Conservation (phyloP, 2,329 filamentous ascomycete species). For the Hymenoscyphus repandus region DNA sequence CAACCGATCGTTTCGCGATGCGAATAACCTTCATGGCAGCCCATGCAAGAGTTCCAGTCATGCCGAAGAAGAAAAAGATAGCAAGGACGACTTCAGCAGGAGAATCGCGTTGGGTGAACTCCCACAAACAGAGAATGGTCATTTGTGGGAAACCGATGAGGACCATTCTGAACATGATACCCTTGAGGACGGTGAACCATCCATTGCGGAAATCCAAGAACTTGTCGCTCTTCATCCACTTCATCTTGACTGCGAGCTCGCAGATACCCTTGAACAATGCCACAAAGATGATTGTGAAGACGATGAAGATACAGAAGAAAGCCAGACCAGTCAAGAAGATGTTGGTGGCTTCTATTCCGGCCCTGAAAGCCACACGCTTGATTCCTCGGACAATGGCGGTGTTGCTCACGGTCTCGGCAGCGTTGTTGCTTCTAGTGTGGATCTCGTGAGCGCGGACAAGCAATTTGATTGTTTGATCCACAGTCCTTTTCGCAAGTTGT, state of each 20-base stretch:
- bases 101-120: constrained; percentile 82
- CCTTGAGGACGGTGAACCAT: constrained; percentile 89
- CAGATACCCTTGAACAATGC: constrained; percentile 74
- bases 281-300: constrained; percentile 68
- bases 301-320: constrained; percentile 82
- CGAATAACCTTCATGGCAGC: constrained; percentile 85
- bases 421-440: constrained; percentile 43
- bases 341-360: constrained; percentile 82
- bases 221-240: constrained; percentile 76
- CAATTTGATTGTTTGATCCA: constrained; percentile 29
- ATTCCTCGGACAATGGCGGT: constrained; percentile 71
- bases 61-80: constrained; percentile 80
- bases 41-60: constrained; percentile 74
- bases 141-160: constrained; percentile 91
- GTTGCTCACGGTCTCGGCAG: constrained; percentile 48
- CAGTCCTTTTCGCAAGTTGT: constrained; percentile 47
- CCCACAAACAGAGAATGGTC: constrained; percentile 86
- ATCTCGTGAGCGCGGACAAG: constrained; percentile 32
- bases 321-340: constrained; percentile 87
- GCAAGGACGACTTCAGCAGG: constrained; percentile 80
- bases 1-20: constrained; percentile 80
- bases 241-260: constrained; percentile 68
- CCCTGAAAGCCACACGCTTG: constrained; percentile 80
- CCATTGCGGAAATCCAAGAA: constrained; percentile 93
- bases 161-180: constrained; percentile 84